Evolutionary conservation across 345 rosid species (phyloP), one percentile per base, ranked within the genome.

Genomic region (Hirschfeldia incana): DNA sequence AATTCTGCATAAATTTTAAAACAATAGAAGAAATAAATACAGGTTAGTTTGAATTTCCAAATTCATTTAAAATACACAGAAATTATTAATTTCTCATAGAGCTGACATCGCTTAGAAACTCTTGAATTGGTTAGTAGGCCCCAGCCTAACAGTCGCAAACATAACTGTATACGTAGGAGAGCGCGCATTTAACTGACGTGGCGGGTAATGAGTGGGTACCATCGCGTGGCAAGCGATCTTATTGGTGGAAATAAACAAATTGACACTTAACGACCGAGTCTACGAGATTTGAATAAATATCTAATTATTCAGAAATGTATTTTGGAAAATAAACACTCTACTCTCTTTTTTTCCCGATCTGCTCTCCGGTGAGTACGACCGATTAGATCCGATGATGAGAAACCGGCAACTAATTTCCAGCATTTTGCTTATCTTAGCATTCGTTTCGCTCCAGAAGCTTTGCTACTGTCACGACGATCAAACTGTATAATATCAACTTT

Each of bases 391-490:
- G 49, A 80, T 8, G 28, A 80, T 80, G 83, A 89, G 88, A 87
- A 85, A 70, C 46, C 81, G 80, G 74, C 77, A 84, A 64, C 83
- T 78, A 27, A 77, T 87, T 16, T 82, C 85, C 63, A 83, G 85
- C 57, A 11, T 88, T 72, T 58, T 88, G 39, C 74, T 89, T 5
- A 32, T 89, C 58, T 55, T 87, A 30, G 85, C 91, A 72, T 81
- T 83, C 62, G 74, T 80, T 74, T 87, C 90, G 64, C 60, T 85
- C 39, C 80, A 81, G 78, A 83, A 80, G 82, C 83, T 91, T 37
- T 82, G 79, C 73, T 89, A 84, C 74, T 81, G 85, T 30, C 21
- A 21, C 21, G 92, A 88, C 42, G 88, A 89, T 57, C 78, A 82
- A 46, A 78, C 85, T 90, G 92, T 89, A 46, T 13, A 86, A 64